Evolutionary conservation across 2,329 filamentous ascomycete genomes (phyloP).

Genomic region (Aspergillus arachidicola): DNA sequence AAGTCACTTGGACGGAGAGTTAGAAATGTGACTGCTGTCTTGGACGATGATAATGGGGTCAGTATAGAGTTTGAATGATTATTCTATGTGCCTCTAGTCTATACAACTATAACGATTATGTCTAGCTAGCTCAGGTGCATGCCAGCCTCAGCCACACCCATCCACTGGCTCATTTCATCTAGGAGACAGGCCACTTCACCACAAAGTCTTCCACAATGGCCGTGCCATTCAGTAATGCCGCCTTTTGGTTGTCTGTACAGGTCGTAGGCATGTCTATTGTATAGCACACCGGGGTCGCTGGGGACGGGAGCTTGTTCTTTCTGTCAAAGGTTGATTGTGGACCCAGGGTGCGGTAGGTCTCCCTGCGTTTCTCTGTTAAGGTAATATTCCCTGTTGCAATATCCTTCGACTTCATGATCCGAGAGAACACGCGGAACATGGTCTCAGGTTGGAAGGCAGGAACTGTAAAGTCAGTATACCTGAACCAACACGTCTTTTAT

Average conservation of each 20-base stretch:
- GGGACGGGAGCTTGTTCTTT: conserved; percentile 5
- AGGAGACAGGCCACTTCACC: background rate
- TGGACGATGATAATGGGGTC: background rate
- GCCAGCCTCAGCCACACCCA: no score
- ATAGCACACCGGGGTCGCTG: background rate
- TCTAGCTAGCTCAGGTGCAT: no score
- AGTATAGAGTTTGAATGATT: background rate
- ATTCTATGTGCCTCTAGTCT: no score
- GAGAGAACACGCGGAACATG: background rate
- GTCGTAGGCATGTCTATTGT: conserved; percentile 5
- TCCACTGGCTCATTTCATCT: background rate
- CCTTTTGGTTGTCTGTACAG: conserved; percentile 3
- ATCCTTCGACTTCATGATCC: background rate
- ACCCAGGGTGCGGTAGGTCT: background rate
- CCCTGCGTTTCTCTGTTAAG: background rate
- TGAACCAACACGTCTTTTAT: background rate
- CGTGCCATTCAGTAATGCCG: conserved; percentile 1
- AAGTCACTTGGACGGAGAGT: background rate
- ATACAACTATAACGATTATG: no score
- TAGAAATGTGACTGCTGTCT: background rate
- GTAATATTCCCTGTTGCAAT: background rate
- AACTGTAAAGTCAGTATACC: background rate
- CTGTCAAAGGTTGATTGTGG: conserved; percentile 3
- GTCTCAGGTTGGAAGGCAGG: background rate
- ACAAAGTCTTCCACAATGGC: conserved; percentile 6